A percentile compares a stretch with the other conserved stretches of the same genome.
These are phyloP conservation scores for Neofusicoccum sp. DNA, from an alignment of 2,329 filamentous ascomycete genomes.

Conservation along the genomic window DNA sequence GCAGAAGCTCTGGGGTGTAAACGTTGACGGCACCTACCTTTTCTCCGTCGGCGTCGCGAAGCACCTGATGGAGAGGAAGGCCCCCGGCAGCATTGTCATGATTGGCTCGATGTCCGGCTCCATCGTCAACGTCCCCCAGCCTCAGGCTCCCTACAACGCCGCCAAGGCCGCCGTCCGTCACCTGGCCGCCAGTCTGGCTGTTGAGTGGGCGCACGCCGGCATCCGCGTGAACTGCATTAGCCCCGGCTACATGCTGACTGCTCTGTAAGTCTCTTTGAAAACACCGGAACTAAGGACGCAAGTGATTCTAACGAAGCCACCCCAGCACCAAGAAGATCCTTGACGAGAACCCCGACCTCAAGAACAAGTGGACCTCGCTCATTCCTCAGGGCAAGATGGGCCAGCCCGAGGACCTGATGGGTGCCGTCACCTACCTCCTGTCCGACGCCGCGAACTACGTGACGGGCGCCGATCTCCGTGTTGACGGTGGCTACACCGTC, in stretches of 20 bases:
- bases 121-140: constrained; percentile 94
- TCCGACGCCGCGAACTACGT: constrained; percentile 66
- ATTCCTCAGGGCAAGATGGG: constrained; percentile 96
- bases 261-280: constrained; percentile 64
- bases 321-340: constrained; percentile 88
- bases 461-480: constrained; percentile 72
- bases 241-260: constrained; percentile 95
- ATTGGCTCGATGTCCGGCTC: constrained; percentile 93
- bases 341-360: constrained; percentile 87
- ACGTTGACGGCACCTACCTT: constrained; percentile 89
- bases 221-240: constrained; percentile 96
- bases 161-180: constrained; percentile 92
- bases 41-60: constrained; percentile 84
- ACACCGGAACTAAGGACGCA: neutral
- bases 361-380: constrained; percentile 85
- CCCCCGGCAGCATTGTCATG: constrained; percentile 84
- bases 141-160: constrained; percentile 89
- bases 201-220: constrained; percentile 87
- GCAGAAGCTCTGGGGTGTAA: constrained; percentile 91
- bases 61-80: constrained; percentile 82
- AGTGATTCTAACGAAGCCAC: neutral
- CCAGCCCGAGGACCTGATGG: constrained; percentile 87
- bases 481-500: constrained; percentile 88
- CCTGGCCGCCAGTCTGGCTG: constrained; percentile 81
- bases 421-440: constrained; percentile 82